These are phyloP conservation scores for Chaetomium cochliodes DNA, from an alignment of 495 filamentous ascomycete species.

Conservation along the genomic window DNA sequence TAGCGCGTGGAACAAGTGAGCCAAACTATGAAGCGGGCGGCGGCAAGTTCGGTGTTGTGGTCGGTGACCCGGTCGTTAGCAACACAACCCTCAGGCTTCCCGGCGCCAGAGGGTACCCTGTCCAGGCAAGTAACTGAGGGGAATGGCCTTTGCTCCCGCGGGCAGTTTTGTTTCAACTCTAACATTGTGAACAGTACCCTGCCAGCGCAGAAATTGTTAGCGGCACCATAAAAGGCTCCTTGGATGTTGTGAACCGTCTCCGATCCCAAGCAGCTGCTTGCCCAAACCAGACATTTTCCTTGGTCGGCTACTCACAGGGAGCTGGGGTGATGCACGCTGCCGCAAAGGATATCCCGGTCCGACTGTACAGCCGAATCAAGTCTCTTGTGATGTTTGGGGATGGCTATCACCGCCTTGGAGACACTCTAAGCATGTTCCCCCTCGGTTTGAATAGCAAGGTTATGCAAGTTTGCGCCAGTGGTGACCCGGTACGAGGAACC, in stretches of 20 bases:
- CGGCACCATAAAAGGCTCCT: neutral
- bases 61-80: constrained; percentile 16
- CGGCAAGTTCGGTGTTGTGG: constrained; percentile 15
- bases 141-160: neutral
- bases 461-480: constrained; percentile 12
- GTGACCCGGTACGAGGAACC: constrained; percentile 10
- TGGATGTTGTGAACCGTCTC: constrained; percentile 11
- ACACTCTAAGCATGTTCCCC: neutral
- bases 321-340: constrained; percentile 17
- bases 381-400: constrained; percentile 15
- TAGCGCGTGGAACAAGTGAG: constrained; percentile 16
- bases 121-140: neutral
- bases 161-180: neutral
- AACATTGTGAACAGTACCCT: neutral
- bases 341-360: neutral
- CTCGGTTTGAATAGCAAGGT: constrained; percentile 10
- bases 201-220: constrained; percentile 6
- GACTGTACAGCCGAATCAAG: constrained; percentile 14
- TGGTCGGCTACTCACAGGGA: constrained; percentile 17
- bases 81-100: constrained; percentile 12
- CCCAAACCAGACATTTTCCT: constrained; percentile 10
- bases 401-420: constrained; percentile 11
- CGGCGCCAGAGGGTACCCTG: constrained; percentile 14
- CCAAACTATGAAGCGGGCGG: constrained; percentile 9
- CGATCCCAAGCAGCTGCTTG: neutral